phyloP scores from a whole-genome alignment of 2,329 filamentous ascomycete genomes.

The Septoria linicola region DNA sequence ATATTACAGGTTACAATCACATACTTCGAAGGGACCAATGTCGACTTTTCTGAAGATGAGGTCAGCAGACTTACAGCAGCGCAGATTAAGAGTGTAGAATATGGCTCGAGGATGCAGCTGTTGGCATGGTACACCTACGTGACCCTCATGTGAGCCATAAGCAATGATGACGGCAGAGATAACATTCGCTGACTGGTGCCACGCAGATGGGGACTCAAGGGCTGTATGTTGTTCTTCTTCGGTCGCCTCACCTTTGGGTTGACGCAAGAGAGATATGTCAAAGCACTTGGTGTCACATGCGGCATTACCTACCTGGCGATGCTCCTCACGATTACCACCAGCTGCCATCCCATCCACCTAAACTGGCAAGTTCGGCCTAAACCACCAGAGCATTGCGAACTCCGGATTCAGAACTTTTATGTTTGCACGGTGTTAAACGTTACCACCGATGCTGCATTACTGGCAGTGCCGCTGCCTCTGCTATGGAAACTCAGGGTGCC shows the following conservation, averaged over 20 bases:
- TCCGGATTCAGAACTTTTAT: slow-evolving; percentile 36
- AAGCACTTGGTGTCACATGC: slow-evolving; percentile 32
- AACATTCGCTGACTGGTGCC: slow-evolving; percentile 33
- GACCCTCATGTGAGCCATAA: slow-evolving; percentile 15
- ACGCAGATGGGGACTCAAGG: slow-evolving; percentile 37
- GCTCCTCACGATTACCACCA: slow-evolving; percentile 36
- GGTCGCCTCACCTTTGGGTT: slow-evolving; percentile 39
- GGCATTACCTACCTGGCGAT: slow-evolving; percentile 36
- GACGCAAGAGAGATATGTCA: slow-evolving; percentile 36
- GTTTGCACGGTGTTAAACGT: slow-evolving; percentile 37
- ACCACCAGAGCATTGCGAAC: slow-evolving; percentile 33
- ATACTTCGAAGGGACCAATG: slow-evolving; percentile 36
- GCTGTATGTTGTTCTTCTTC: slow-evolving; percentile 34
- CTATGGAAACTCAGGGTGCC: slow-evolving; percentile 38
- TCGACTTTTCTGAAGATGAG: slow-evolving; percentile 28
- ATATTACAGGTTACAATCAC: slow-evolving; percentile 27
- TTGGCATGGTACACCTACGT: slow-evolving; percentile 40
- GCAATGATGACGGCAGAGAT: too few relatives aligned
- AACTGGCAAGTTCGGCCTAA: slow-evolving; percentile 36
- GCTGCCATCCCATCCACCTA: slow-evolving; percentile 32
- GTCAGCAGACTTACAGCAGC: slow-evolving; percentile 30
- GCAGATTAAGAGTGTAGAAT: slow-evolving; percentile 34
- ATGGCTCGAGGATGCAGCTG: slow-evolving; percentile 43
- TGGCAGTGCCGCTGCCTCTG: slow-evolving; percentile 39
- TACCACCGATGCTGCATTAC: slow-evolving; percentile 37